Conservation (phyloP, 2,329 filamentous ascomycete genomes). For the Ophiostoma fasciatum region DNA sequence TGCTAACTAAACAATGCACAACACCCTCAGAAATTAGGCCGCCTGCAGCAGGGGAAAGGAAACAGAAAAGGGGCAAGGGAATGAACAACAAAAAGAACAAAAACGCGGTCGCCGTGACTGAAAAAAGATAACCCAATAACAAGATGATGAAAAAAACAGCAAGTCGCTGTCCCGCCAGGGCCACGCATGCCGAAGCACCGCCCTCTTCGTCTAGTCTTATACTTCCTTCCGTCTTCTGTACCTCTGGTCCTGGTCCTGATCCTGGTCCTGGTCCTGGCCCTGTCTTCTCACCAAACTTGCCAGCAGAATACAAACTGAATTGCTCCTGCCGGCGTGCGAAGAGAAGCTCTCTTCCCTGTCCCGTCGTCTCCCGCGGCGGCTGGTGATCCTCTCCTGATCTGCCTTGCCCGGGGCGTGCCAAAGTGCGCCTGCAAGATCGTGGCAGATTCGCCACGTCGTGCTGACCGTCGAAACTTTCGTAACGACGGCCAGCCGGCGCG, state of each 20-base stretch:
- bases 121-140: conserved; percentile 5
- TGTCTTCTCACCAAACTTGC: conserved; percentile 1
- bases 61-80: background rate
- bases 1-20: conserved; percentile 6
- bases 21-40: conserved; percentile 10
- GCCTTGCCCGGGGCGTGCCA: no score
- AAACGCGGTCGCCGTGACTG: background rate
- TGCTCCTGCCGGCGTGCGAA: conserved; percentile 6
- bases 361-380: no score
- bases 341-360: conserved; percentile 2
- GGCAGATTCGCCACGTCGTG: no score
- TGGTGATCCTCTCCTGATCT: no score
- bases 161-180: conserved; percentile 16
- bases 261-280: background rate
- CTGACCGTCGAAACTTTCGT: no score
- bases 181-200: no score
- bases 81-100: conserved; percentile 7
- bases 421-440: no score
- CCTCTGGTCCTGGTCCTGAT: no score
- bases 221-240: background rate
- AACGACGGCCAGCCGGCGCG: no score
- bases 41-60: conserved; percentile 9
- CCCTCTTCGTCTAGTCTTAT: no score
- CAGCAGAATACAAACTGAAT: conserved; percentile 11
- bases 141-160: conserved; percentile 2